These are phyloP conservation scores for Cryptosporidium muris DNA, from an alignment of 169 alveolate species.

Conservation along the genomic window DNA sequence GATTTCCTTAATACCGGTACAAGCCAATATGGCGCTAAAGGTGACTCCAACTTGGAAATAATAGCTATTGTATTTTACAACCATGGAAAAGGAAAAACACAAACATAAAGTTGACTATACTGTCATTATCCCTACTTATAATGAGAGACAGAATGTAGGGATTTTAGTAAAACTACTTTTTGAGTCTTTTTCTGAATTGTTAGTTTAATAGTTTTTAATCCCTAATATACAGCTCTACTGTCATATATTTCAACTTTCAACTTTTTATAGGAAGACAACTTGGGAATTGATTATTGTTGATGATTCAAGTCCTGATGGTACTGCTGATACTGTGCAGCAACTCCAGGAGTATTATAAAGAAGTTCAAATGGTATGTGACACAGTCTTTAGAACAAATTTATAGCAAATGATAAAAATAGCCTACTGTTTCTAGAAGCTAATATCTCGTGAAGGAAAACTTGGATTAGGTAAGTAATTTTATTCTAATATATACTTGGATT, in stretches of 20 bases:
- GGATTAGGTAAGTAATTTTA: conserved; percentile 86
- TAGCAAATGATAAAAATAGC: not conserved
- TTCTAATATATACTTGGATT: not conserved
- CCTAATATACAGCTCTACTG: not conserved
- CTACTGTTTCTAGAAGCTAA: conserved; percentile 76
- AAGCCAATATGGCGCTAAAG: too few species aligned
- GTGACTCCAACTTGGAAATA: too few species aligned
- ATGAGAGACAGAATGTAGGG: conserved; percentile 95
- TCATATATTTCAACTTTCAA: conserved; percentile 38
- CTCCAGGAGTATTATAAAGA: conserved; percentile 87
- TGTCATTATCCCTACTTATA: conserved; percentile 93
- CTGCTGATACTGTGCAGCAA: conserved; percentile 86
- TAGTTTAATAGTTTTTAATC: conserved; percentile 22
- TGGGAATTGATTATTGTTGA: conserved; percentile 94
- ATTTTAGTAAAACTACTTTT: conserved; percentile 86
- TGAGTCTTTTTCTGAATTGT: conserved; percentile 84
- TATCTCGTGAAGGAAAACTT: conserved; percentile 90
- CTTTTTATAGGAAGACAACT: conserved; percentile 68
- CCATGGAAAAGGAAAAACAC: not conserved
- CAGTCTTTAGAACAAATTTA: conserved; percentile 20
- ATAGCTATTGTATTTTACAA: too few species aligned
- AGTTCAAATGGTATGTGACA: conserved; percentile 75
- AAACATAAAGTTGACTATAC: conserved; percentile 78
- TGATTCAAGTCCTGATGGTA: conserved; percentile 95
- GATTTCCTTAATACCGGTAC: too few species aligned